Base-by-base conservation (phyloP, 805 yeast species). In the Myxozyma nipponensis region DNA sequence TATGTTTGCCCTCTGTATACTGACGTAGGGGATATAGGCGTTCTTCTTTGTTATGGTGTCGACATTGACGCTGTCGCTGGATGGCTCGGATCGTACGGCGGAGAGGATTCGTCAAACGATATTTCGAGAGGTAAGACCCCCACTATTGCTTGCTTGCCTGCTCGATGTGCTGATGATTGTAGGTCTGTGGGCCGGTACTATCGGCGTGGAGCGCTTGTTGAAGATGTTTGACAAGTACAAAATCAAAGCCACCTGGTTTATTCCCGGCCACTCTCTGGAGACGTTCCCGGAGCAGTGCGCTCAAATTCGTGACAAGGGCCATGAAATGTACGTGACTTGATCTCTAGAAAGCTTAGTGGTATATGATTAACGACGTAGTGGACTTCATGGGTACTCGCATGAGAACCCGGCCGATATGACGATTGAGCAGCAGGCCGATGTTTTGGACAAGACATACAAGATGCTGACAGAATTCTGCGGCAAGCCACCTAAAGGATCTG, bases 1-100 rank as follows among this genome's bases (percentile, higher is more conserved):
- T 13, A 7, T 17, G 38, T n/a, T n/a, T n/a, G n/a, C n/a, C n/a
- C n/a, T n/a, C n/a, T n/a, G n/a, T 35, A n/a, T 35, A 6, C 24
- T 41, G 40, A 17, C 21, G 17, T 26, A 4, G 18, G 22, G 48
- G 24, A 24, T 34, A 18, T 18, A 66, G 68, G 69, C 48, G 68
- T 67, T 47, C 58, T 67, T 19, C 65, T 69, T 50, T 63, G 68
- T 47, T 69, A 69, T 47, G 72, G 72, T 39, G 67, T 69, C 38
- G 72, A 69, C 44, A 66, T 69, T 34, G 72, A 69, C 51, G 72
- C 72, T 5, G 72, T 69, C 25, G 62, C 69, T 13, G 71, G 70
- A 2, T 69, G 72, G 72, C 60, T 69, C 18, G 71, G 71, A 6
- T 65, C 72, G 2, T 67, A 68, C 53, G 71, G 71, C 13, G 72